Evolutionary conservation across 371 early-diverging fungal genomes (phyloP).

Genomic region (Mortierella sp.): DNA sequence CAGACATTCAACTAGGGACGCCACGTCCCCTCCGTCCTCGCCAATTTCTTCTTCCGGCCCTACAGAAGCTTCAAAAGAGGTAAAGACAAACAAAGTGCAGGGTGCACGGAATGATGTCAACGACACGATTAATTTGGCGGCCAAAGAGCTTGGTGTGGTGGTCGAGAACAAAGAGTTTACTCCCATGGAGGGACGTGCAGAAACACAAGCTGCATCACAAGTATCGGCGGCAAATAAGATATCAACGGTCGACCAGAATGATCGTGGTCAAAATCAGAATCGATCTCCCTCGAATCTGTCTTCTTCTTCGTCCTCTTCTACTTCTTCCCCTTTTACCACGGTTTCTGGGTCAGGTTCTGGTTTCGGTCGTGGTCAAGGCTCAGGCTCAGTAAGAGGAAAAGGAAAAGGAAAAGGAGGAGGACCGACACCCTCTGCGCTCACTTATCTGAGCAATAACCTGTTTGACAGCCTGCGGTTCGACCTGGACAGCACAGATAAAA

Average conservation of each 20-base stretch:
- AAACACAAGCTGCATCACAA: conserved; percentile 1
- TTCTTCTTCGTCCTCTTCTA: not conserved
- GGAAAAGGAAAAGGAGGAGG: conserved; percentile 2
- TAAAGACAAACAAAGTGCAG: conserved; percentile 5
- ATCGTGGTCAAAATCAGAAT: not conserved
- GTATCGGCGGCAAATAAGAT: not conserved
- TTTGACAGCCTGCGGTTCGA: conserved; percentile 23
- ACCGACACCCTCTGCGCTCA: conserved; percentile 10
- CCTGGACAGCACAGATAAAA: not conserved
- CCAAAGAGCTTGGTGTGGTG: conserved; percentile 12
- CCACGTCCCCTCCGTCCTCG: not conserved
- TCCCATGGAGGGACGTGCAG: conserved; percentile 8
- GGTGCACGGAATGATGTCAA: conserved; percentile 7
- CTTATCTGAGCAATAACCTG: conserved; percentile 30
- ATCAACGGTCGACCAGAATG: not conserved
- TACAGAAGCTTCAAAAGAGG: conserved; percentile 12
- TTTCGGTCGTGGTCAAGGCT: not conserved
- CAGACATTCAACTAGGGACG: not conserved
- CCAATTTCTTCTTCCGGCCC: conserved; percentile 8
- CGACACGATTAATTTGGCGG: not conserved
- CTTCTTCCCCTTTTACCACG: conserved; percentile 2
- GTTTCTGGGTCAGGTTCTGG: conserved; percentile 7
- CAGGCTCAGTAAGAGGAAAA: not conserved
- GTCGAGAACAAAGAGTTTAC: conserved; percentile 12
- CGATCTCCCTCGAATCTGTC: not conserved